Conservation (phyloP, 345 rosid species). For the Citrus unshiu region DNA sequence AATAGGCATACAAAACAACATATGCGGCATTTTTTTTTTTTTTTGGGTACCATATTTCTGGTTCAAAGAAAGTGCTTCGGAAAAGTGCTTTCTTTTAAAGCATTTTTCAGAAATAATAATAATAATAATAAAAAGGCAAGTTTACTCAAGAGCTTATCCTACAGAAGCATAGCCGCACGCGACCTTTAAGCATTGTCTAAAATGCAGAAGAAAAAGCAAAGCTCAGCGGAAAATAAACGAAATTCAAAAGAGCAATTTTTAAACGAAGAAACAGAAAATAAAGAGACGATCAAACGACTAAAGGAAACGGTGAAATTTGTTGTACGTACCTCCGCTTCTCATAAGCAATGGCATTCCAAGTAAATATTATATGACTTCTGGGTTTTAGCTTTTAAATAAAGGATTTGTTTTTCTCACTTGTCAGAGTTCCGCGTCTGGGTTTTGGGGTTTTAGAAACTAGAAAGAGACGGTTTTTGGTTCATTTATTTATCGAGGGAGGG, state of each 20-base stretch:
- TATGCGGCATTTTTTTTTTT: neutral
- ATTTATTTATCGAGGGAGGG: neutral
- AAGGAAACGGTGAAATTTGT: neutral
- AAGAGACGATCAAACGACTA: neutral
- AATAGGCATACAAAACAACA: neutral
- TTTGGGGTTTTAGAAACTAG: neutral
- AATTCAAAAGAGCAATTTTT: neutral
- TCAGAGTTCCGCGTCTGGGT: neutral
- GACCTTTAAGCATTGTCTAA: neutral
- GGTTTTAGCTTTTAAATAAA: neutral
- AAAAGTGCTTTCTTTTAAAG: neutral
- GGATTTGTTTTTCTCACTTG: neutral
- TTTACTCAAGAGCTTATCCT: neutral
- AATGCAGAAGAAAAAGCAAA: neutral
- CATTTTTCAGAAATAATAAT: neutral
- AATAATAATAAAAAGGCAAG: neutral
- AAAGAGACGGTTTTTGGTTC: neutral
- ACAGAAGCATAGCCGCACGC: neutral
- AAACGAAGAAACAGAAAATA: neutral
- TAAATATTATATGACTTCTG: neutral
- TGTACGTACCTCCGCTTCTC: neutral
- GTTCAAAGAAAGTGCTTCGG: neutral
- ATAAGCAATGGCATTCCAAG: conserved; percentile 6
- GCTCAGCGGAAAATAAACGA: neutral
- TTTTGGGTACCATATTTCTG: neutral